phyloP scores from a whole-genome alignment of 2,329 filamentous ascomycete species.

The Ceratocystis alfenasii region DNA sequence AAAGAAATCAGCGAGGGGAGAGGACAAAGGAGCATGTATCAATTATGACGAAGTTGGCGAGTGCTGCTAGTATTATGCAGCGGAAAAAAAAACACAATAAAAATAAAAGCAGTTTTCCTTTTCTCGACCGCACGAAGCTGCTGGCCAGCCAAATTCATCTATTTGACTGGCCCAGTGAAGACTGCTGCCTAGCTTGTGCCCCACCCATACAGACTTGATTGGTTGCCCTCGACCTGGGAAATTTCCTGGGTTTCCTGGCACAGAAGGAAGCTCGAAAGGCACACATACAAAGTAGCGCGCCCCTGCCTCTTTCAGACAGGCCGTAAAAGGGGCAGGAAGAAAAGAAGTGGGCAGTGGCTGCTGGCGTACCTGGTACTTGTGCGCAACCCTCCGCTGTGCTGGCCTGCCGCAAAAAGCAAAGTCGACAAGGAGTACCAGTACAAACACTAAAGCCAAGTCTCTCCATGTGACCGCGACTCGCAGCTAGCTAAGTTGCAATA shows the following conservation, averaged over 20 bases:
- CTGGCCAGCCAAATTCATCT: not conserved
- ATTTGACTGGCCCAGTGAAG: slow-evolving; percentile 16
- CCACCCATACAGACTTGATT: slow-evolving; percentile 10
- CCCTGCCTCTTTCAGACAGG: too few relatives aligned
- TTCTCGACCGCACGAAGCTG: not conserved
- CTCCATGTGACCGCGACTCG: not conserved
- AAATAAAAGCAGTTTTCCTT: not conserved
- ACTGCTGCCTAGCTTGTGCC: slow-evolving; percentile 16
- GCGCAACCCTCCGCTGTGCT: not conserved
- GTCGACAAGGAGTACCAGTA: not conserved
- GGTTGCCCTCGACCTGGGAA: not conserved
- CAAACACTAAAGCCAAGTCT: not conserved
- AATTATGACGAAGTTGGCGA: too few relatives aligned
- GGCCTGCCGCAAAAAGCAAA: not conserved
- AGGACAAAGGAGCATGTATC: not conserved
- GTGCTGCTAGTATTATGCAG: not conserved
- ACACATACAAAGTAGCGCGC: too few relatives aligned
- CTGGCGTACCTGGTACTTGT: not conserved
- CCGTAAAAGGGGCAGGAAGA: not conserved
- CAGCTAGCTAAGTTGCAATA: too few relatives aligned
- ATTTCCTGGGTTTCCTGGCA: not conserved
- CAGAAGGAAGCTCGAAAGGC: not conserved
- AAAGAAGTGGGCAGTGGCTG: not conserved
- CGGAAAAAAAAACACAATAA: not conserved
- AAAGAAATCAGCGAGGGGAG: not conserved